Percentiles rank a stretch among this genome's conserved stretches.
These are phyloP conservation scores for Aspergillus cavernicola DNA, from an alignment of 495 filamentous ascomycete species.

Conservation along the genomic window DNA sequence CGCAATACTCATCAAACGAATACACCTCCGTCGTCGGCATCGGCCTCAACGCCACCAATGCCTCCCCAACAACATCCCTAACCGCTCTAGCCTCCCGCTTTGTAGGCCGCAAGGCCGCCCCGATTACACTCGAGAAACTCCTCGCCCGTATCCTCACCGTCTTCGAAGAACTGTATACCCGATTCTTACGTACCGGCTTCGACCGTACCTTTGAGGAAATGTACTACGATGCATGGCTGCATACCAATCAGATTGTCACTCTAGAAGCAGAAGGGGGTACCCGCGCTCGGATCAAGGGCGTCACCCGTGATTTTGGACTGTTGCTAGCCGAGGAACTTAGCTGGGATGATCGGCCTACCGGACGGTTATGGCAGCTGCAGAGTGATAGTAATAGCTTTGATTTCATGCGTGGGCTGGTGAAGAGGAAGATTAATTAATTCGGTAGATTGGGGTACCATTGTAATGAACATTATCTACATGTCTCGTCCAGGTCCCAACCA, in stretches of 20 bases:
- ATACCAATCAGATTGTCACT: conserved; percentile 84
- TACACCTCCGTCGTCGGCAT: conserved; percentile 89
- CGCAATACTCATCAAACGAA: conserved; percentile 67
- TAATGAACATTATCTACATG: neutral
- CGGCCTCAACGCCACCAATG: conserved; percentile 85
- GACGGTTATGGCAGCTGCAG: conserved; percentile 77
- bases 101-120: conserved; percentile 32
- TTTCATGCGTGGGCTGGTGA: conserved; percentile 87
- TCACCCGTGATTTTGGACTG: conserved; percentile 85
- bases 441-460: neutral
- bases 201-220: conserved; percentile 62
- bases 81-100: conserved; percentile 58
- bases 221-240: conserved; percentile 89
- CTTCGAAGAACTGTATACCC: conserved; percentile 73
- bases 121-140: conserved; percentile 75
- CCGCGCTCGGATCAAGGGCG: conserved; percentile 78
- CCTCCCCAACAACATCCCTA: conserved; percentile 81
- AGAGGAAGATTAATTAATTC: conserved; percentile 58
- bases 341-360: conserved; percentile 66
- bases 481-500: too few species aligned
- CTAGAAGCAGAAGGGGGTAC: conserved; percentile 79
- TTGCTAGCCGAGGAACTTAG: conserved; percentile 78
- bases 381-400: conserved; percentile 99
- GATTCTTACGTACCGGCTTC: conserved; percentile 72
- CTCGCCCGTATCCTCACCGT: conserved; percentile 76